Conservation (phyloP, 164 flowering plant genomes). For the Dillenia suffruticosa region DNA sequence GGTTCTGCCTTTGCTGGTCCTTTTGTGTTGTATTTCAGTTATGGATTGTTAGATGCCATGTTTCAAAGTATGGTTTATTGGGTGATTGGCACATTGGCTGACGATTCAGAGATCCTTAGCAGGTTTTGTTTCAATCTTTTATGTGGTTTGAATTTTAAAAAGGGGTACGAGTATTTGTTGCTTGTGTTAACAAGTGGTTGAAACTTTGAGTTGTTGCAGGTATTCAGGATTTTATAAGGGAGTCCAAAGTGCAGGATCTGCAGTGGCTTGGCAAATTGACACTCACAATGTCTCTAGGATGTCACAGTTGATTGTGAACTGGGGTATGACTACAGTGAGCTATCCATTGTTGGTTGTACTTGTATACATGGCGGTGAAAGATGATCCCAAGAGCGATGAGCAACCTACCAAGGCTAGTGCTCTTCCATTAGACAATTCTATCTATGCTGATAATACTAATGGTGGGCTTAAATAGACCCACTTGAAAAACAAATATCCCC, state of each 20-base stretch:
- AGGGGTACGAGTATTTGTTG: too few relatives aligned
- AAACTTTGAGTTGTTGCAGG: constrained; percentile 22
- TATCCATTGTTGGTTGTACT: constrained; percentile 52
- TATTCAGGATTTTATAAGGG: constrained; percentile 72
- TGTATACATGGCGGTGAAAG: constrained; percentile 49
- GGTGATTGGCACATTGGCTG: constrained; percentile 67
- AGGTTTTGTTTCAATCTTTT: constrained; percentile 25
- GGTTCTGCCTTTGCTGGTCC: constrained; percentile 53
- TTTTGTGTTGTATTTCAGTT: constrained; percentile 54
- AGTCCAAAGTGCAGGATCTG: constrained; percentile 74
- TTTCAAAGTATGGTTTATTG: constrained; percentile 72
- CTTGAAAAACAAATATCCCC: too few relatives aligned
- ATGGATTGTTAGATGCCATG: constrained; percentile 70
- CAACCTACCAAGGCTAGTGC: constrained; percentile 13
- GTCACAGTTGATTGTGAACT: constrained; percentile 44
- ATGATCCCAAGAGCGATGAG: constrained; percentile 21
- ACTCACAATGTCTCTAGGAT: constrained; percentile 37
- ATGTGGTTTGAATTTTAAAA: too few relatives aligned
- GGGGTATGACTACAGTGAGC: constrained; percentile 52
- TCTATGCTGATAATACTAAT: not conserved
- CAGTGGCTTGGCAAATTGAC: constrained; percentile 73
- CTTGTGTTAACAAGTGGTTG: not conserved
- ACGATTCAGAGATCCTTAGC: constrained; percentile 70
- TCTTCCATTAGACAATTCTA: not conserved
- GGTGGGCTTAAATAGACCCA: too few relatives aligned